phyloP scores from a whole-genome alignment of 768 basidiomycete genomes.

The Trametes gibbosa region DNA sequence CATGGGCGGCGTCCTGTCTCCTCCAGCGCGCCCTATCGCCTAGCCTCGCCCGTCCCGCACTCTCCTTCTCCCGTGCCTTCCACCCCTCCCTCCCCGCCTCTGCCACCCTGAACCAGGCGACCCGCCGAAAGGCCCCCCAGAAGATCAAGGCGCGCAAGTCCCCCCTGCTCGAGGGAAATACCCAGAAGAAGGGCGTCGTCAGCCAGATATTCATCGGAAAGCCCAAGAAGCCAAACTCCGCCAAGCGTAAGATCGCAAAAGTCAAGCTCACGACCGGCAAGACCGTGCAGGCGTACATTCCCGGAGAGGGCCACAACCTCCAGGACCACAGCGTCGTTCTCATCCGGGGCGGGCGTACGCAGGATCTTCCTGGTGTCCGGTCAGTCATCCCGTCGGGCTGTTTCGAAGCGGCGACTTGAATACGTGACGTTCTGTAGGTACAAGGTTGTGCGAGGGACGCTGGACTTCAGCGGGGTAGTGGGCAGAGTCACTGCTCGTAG shows the following conservation, averaged over 20 bases:
- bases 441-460: conserved; percentile 89
- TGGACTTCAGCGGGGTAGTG: conserved; percentile 90
- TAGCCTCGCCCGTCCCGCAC: background rate
- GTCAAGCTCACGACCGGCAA: conserved; percentile 90
- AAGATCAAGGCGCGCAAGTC: conserved; percentile 56
- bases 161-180: conserved; percentile 75
- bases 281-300: conserved; percentile 89
- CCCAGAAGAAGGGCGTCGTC: conserved; percentile 92
- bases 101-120: conserved; percentile 85
- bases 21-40: conserved; percentile 1
- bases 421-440: conserved; percentile 53
- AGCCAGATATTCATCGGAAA: conserved; percentile 74
- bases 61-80: conserved; percentile 48
- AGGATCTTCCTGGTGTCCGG: conserved; percentile 98
- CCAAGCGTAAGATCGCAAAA: conserved; percentile 94
- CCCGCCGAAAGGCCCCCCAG: conserved; percentile 61
- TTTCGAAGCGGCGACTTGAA: background rate
- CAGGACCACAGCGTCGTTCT: conserved; percentile 97
- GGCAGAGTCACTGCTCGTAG: conserved; percentile 79
- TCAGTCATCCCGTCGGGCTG: conserved; percentile 37
- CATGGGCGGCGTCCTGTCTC: conserved; percentile 14
- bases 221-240: conserved; percentile 98
- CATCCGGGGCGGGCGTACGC: conserved; percentile 91
- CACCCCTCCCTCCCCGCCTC: conserved; percentile 56
- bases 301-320: conserved; percentile 95